Conservation (phyloP, 2,329 filamentous ascomycete species). For the Aspergillus pseudoterreus region DNA sequence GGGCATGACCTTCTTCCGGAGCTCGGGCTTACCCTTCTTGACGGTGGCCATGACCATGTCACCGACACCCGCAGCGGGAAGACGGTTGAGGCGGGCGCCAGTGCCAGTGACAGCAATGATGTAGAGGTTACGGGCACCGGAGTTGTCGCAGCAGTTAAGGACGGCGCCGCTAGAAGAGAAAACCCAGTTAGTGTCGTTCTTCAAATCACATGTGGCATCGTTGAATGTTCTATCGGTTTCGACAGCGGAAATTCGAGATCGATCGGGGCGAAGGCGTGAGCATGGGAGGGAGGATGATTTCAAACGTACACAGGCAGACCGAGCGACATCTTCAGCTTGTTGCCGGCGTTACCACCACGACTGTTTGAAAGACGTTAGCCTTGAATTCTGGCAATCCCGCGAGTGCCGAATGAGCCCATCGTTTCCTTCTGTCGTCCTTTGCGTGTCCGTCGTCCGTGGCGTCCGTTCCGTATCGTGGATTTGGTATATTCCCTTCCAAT, state of each 20-base stretch:
- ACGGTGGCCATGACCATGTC: slow-evolving; percentile 99
- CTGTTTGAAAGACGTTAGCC: slow-evolving; percentile 37
- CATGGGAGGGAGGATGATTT: background rate
- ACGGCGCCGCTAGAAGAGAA: slow-evolving; percentile 74
- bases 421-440: background rate
- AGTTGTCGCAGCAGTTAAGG: slow-evolving; percentile 99
- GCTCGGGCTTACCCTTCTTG: slow-evolving; percentile 99
- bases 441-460: background rate
- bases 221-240: background rate
- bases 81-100: slow-evolving; percentile 93
- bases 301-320: slow-evolving; percentile 96
- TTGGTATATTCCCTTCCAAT: background rate
- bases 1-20: slow-evolving; percentile 99
- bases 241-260: no score
- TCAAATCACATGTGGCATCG: slow-evolving; percentile 5
- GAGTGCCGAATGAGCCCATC: background rate
- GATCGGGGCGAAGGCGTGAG: no score
- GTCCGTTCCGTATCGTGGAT: background rate
- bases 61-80: slow-evolving; percentile 94
- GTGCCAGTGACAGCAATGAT: slow-evolving; percentile 99
- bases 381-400: background rate
- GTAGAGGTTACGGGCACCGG: slow-evolving; percentile 96
- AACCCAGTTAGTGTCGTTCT: slow-evolving; percentile 8
- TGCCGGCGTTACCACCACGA: slow-evolving; percentile 88
- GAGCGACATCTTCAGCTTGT: slow-evolving; percentile 99